Percentiles rank a stretch among this genome's conserved stretches.
Evolutionary conservation across 192 early-diverging fungal genomes (phyloP).

Genomic region (Allomyces arbusculus): DNA sequence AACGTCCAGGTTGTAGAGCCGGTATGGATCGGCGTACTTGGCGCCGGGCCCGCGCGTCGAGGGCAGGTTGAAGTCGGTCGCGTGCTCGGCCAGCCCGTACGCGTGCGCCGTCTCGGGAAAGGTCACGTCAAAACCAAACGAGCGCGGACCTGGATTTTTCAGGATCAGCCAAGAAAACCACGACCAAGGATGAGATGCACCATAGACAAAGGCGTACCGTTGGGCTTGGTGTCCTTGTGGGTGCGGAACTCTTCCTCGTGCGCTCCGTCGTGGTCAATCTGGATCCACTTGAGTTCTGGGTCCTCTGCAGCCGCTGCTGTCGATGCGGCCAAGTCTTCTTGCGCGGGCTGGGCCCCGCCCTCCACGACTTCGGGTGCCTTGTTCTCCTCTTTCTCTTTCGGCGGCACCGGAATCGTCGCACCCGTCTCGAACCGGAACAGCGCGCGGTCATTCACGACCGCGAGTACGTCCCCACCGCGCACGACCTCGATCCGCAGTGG

Average conservation of each 20-base stretch:
- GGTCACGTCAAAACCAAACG: conserved; percentile 76
- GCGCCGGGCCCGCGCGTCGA: conserved; percentile 55
- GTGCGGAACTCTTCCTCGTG: conserved; percentile 85
- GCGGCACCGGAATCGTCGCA: not conserved
- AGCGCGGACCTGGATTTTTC: conserved; percentile 50
- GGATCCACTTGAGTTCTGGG: conserved; percentile 1
- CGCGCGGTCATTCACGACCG: not conserved
- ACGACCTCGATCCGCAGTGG: not conserved
- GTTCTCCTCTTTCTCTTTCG: not conserved
- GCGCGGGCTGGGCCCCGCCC: conserved; percentile 1
- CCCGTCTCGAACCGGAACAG: not conserved
- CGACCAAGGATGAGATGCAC: not conserved
- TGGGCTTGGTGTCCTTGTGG: conserved; percentile 79
- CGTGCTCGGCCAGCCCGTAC: conserved; percentile 93
- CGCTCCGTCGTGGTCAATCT: conserved; percentile 8
- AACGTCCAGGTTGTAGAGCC: conserved; percentile 92
- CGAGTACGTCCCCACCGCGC: not conserved
- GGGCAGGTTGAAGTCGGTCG: conserved; percentile 63
- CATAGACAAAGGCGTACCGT: conserved; percentile 13
- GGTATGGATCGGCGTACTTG: conserved; percentile 78
- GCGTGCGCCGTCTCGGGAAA: conserved; percentile 73
- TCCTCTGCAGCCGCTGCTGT: conserved; percentile 6
- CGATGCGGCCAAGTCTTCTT: conserved; percentile 9
- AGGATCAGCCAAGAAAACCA: not conserved
- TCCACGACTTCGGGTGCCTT: not conserved